Conservation (phyloP, 2,329 filamentous ascomycete species). For the Fusarium musae region DNA sequence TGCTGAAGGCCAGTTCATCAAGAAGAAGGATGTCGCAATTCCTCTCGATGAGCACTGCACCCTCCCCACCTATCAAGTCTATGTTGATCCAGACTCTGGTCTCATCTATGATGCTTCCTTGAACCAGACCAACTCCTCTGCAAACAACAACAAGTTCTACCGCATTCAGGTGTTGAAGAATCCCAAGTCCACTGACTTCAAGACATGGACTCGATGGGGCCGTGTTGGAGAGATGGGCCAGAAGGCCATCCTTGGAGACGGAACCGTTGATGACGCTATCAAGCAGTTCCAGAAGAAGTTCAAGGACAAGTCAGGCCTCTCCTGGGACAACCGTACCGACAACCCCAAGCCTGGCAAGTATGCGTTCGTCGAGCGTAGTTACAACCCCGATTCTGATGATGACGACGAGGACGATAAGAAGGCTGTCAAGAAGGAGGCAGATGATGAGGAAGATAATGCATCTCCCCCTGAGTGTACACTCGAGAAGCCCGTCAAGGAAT, state of each 20-base stretch:
- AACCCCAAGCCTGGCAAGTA: slow-evolving; percentile 76
- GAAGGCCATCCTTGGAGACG: slow-evolving; percentile 55
- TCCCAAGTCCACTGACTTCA: slow-evolving; percentile 53
- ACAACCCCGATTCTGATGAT: slow-evolving; percentile 74
- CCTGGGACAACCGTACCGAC: slow-evolving; percentile 63
- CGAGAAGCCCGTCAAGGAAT: slow-evolving; percentile 67
- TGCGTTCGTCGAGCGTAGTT: slow-evolving; percentile 82
- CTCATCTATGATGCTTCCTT: slow-evolving; percentile 82
- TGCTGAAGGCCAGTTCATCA: slow-evolving; percentile 59
- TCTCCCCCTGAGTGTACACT: slow-evolving; percentile 66
- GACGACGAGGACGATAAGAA: slow-evolving; percentile 54
- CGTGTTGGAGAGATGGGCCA: slow-evolving; percentile 74
- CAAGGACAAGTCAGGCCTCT: slow-evolving; percentile 68
- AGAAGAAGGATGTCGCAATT: slow-evolving; percentile 57
- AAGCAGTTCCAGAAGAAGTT: slow-evolving; percentile 70
- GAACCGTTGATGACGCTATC: slow-evolving; percentile 57
- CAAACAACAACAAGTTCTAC: slow-evolving; percentile 89
- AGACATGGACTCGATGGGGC: slow-evolving; percentile 83
- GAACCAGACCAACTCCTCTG: slow-evolving; percentile 77
- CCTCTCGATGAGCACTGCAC: slow-evolving; percentile 62
- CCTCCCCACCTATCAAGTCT: slow-evolving; percentile 62
- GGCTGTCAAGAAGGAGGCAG: slow-evolving; percentile 50
- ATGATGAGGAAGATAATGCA: slow-evolving; percentile 49
- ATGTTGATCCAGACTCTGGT: slow-evolving; percentile 69
- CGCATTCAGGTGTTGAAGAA: slow-evolving; percentile 71